Evolutionary conservation across 345 rosid species (phyloP).

Genomic region (Trapa bicornis): DNA sequence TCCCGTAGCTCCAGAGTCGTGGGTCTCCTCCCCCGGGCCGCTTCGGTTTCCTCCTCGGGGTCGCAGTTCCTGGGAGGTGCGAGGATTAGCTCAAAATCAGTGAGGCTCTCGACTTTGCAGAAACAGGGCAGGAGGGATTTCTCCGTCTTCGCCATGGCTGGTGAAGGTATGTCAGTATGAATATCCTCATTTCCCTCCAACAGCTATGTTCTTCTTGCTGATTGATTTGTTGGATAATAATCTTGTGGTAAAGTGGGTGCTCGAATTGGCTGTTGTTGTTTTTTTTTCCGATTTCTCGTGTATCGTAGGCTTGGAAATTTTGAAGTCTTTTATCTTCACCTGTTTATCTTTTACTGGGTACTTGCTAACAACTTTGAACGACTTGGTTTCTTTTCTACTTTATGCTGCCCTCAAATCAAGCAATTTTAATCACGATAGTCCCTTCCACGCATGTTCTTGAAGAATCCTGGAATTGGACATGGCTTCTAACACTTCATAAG

Average conservation of each 20-base stretch:
- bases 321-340: no score
- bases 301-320: no score
- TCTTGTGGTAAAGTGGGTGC: background rate
- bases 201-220: background rate
- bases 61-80: slow-evolving; percentile 42
- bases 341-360: no score
- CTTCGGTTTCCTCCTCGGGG: slow-evolving; percentile 41
- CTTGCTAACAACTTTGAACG: no score
- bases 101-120: slow-evolving; percentile 18
- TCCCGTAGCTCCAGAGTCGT: slow-evolving; percentile 28
- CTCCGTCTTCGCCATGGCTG: slow-evolving; percentile 69
- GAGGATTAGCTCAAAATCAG: slow-evolving; percentile 28
- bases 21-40: slow-evolving; percentile 29
- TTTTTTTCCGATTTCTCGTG: no score
- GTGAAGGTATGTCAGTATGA: slow-evolving; percentile 36
- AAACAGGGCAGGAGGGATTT: slow-evolving; percentile 30
- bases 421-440: no score
- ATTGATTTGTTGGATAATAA: background rate
- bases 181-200: background rate
- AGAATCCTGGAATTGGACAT: no score
- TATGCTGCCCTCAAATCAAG: no score
- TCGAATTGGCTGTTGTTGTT: no score
- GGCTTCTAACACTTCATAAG: no score
- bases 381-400: no score
- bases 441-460: no score